phyloP scores from a whole-genome alignment of 257 asterid species.

The Plantago major region DNA sequence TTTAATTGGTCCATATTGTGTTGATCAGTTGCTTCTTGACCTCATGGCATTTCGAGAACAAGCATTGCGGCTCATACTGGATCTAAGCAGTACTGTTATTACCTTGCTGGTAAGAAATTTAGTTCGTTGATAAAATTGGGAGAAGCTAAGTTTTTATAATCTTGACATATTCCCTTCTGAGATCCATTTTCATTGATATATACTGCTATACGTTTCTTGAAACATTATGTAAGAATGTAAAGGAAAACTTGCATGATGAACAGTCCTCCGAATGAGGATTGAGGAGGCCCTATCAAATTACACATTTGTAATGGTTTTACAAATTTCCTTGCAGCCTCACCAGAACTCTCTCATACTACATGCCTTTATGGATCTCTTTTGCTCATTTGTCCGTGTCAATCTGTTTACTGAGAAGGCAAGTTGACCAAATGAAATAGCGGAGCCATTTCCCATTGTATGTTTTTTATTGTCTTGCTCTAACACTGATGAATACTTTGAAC shows the following conservation, averaged over 20 bases:
- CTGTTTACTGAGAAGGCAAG: constrained; percentile 91
- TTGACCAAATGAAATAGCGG: constrained; percentile 7
- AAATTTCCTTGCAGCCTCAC: constrained; percentile 77
- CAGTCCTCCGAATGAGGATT: constrained; percentile 4
- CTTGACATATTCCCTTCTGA: constrained; percentile 5
- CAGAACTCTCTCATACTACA: constrained; percentile 95
- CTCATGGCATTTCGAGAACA: constrained; percentile 98
- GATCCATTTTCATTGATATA: constrained; percentile 1
- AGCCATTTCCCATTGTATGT: constrained; percentile 9
- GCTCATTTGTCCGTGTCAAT: constrained; percentile 98
- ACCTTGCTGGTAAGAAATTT: constrained; percentile 81
- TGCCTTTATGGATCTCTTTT: constrained; percentile 95
- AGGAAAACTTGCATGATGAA: neutral
- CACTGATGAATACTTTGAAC: constrained; percentile 20
- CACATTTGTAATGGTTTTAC: constrained; percentile 22
- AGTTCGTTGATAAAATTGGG: constrained; percentile 17
- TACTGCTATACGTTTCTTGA: constrained; percentile 5
- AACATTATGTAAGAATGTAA: neutral
- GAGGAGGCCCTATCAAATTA: constrained; percentile 5
- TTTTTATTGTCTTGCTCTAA: constrained; percentile 20
- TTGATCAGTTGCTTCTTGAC: constrained; percentile 90
- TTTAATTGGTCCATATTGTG: constrained; percentile 23
- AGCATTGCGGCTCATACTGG: constrained; percentile 94
- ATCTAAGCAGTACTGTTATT: constrained; percentile 96
- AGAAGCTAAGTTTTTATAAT: constrained; percentile 14